Evolutionary conservation across 495 filamentous ascomycete species (phyloP), one percentile per base, ranked within the genome.

Genomic region (Glonium stellatum): DNA sequence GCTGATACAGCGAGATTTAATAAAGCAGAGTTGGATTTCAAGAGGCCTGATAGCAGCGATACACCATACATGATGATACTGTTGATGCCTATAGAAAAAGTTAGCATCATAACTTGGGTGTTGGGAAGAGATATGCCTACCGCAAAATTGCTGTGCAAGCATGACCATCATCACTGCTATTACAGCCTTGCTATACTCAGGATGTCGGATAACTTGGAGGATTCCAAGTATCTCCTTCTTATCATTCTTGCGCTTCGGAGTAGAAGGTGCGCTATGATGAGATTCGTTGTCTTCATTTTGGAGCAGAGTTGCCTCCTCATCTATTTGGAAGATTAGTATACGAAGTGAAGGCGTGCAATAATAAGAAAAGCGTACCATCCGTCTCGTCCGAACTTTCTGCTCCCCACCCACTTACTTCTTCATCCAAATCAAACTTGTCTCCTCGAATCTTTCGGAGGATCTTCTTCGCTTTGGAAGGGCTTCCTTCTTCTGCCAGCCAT

Each of bases 41-140:
- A 75, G 10, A 97, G 81, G 47, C 78, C 82, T 37, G 84, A 80
- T 37, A 98, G 79, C 1, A 97, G 82, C 4, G 88, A 88, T 1
- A 98, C 93, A 8, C 90, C 93, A 73, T 98, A 97, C 90, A 98
- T 96, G 71, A 98, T 85, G 65, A 97, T 90, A 57, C 87, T 91
- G 78, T 98, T 98, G 75, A 98, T 90, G 27, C 92, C 92, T 34
- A 84, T 87, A n/a, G 36, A 12, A 37, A 2, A 11, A 22, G 21
- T 54, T 39, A 57, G 58, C 57, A 25, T 42, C 15, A 4, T 1
- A 25, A 6, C 11, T 6, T 21, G 13, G 0, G 8, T 37, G 19
- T 50, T 9, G 48, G n/a, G 36, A 5, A 34, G 4, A 15, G 18
- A 5, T 21, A 41, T 31, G 37, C 36, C 19, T 65, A 72, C 73